Conservation (phyloP, 768 basidiomycete genomes). For the Kwoniella europaea region DNA sequence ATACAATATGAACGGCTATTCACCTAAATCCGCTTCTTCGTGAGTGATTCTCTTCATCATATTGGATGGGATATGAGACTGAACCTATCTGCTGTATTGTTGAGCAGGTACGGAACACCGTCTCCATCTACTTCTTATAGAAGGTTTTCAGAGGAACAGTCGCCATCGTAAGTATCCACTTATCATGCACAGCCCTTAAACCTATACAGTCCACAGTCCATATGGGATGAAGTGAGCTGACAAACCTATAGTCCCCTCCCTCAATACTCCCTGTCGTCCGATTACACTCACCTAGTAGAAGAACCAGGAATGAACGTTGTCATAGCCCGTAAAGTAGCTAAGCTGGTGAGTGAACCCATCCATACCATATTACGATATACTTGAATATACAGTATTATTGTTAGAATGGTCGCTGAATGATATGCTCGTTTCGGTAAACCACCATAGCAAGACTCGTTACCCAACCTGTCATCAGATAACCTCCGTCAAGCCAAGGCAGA, state of each 20-base stretch:
- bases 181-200: too few relatives aligned
- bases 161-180: neutral
- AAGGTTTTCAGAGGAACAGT: slow-evolving; percentile 6
- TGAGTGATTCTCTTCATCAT: neutral
- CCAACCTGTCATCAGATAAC: slow-evolving; percentile 8
- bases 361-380: neutral
- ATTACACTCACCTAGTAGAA: slow-evolving; percentile 23
- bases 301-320: slow-evolving; percentile 21
- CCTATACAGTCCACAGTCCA: neutral
- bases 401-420: neutral
- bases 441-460: slow-evolving; percentile 25
- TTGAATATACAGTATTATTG: neutral
- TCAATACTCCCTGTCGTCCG: slow-evolving; percentile 15
- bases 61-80: too few relatives aligned
- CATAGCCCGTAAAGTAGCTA: slow-evolving; percentile 20
- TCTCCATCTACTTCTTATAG: slow-evolving; percentile 1
- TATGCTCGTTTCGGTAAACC: neutral
- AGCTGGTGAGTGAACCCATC: slow-evolving; percentile 15
- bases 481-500: slow-evolving; percentile 30
- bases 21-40: slow-evolving; percentile 4
- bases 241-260: neutral
- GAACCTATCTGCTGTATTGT: neutral
- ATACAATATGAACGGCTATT: slow-evolving; percentile 6
- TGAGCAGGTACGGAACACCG: neutral
- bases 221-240: neutral